phyloP scores from a whole-genome alignment of 352 stramenopile species.

The Thraustotheca clavata region DNA sequence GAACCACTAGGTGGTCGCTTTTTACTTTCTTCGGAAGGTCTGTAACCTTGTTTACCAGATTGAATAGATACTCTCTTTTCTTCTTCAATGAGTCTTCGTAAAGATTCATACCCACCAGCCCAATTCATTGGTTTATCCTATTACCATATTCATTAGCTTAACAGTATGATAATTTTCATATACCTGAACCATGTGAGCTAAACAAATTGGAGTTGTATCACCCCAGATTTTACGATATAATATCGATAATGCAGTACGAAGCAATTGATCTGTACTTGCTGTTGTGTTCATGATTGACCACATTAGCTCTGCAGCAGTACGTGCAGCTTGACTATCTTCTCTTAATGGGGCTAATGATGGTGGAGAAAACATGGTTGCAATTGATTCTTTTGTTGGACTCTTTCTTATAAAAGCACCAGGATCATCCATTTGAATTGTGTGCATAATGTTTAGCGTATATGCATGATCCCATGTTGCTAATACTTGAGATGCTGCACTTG shows the following conservation, averaged over 20 bases:
- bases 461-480: constrained; percentile 75
- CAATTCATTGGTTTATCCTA: constrained; percentile 62
- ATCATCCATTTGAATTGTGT: constrained; percentile 70
- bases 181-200: constrained; percentile 67
- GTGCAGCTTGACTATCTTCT: constrained; percentile 64
- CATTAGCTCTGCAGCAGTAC: constrained; percentile 50
- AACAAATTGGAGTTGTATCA: constrained; percentile 65
- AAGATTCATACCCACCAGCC: constrained; percentile 70
- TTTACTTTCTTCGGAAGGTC: constrained; percentile 13
- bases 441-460: constrained; percentile 67
- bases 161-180: background rate
- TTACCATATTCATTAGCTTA: background rate
- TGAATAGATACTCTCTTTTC: constrained; percentile 36
- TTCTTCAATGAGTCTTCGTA: constrained; percentile 78
- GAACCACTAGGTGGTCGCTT: constrained; percentile 24
- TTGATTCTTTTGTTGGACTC: constrained; percentile 65
- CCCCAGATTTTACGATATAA: constrained; percentile 76
- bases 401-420: constrained; percentile 61
- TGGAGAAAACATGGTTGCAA: constrained; percentile 48
- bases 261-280: constrained; percentile 50
- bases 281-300: constrained; percentile 70
- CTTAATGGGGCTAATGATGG: constrained; percentile 54
- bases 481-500: constrained; percentile 56
- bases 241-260: constrained; percentile 66
- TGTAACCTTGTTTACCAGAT: background rate